phyloP scores from a whole-genome alignment of 1,284 basidiomycete species.

The Puccinia novopanici region DNA sequence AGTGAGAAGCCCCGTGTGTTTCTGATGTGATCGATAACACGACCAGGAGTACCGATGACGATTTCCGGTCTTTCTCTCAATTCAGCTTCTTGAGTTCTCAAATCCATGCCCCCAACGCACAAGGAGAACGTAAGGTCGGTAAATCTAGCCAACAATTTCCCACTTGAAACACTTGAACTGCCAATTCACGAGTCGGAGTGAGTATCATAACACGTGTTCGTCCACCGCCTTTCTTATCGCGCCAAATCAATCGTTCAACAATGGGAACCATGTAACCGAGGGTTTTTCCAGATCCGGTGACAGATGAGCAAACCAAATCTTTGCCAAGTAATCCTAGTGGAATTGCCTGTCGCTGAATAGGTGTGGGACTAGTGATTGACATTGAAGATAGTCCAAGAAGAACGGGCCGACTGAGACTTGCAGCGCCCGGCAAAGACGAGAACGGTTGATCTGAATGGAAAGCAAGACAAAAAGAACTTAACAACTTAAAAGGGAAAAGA shows the following conservation, averaged over 20 bases:
- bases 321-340: constrained; percentile 90
- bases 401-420: constrained; percentile 82
- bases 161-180: constrained; percentile 90
- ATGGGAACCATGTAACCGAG: constrained; percentile 94
- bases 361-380: constrained; percentile 82
- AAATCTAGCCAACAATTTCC: constrained; percentile 80
- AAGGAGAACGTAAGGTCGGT: constrained; percentile 86
- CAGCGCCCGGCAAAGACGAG: constrained; percentile 46
- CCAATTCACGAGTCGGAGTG: constrained; percentile 89
- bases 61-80: constrained; percentile 85
- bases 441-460: constrained; percentile 47
- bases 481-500: neutral
- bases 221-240: constrained; percentile 52
- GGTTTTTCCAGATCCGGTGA: constrained; percentile 95
- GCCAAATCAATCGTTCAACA: constrained; percentile 71
- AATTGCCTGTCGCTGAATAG: constrained; percentile 89
- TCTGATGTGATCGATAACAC: constrained; percentile 92
- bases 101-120: constrained; percentile 84
- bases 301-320: constrained; percentile 90
- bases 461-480: neutral
- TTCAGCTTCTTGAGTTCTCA: constrained; percentile 83
- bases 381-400: constrained; percentile 81
- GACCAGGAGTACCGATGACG: constrained; percentile 90
- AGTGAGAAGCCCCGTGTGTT: constrained; percentile 93
- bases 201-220: constrained; percentile 92